Evolutionary conservation across 2,329 filamentous ascomycete genomes (phyloP).

Genomic region (Fusarium xyrophilum): DNA sequence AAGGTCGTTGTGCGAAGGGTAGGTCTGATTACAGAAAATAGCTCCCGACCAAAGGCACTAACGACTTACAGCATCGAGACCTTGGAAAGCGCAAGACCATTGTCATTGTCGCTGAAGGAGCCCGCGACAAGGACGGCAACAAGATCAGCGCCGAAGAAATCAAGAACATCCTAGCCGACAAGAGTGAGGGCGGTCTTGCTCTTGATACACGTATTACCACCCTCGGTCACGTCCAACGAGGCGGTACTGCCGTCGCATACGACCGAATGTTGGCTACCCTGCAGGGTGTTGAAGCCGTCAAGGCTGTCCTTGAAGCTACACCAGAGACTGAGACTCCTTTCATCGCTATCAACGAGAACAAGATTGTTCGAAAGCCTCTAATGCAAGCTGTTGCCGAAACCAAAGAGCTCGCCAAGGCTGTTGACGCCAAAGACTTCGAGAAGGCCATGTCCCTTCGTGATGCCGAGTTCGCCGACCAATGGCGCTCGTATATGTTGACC

Average conservation of each 20-base stretch:
- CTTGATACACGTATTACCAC: conserved; percentile 95
- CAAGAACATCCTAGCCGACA: conserved; percentile 84
- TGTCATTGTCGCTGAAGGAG: conserved; percentile 96
- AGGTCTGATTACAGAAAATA: conserved; percentile 33
- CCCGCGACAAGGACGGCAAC: conserved; percentile 81
- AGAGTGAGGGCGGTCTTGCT: conserved; percentile 68
- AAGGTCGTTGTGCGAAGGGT: conserved; percentile 76
- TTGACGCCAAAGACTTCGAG: conserved; percentile 84
- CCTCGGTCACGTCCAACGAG: conserved; percentile 95
- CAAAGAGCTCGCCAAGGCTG: conserved; percentile 81
- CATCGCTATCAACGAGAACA: conserved; percentile 97
- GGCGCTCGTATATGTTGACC: conserved; percentile 87
- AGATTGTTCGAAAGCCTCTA: conserved; percentile 88
- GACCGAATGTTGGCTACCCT: conserved; percentile 92
- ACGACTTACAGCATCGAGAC: conserved; percentile 71
- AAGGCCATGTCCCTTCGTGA: conserved; percentile 88
- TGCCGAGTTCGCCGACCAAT: conserved; percentile 92
- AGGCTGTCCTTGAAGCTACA: conserved; percentile 86
- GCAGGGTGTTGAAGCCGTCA: conserved; percentile 93
- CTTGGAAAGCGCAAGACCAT: conserved; percentile 97
- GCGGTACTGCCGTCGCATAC: conserved; percentile 89
- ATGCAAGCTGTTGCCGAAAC: conserved; percentile 89
- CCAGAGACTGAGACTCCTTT: conserved; percentile 91
- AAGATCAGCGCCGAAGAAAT: conserved; percentile 84
- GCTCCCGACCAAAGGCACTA: conserved; percentile 8